These are phyloP conservation scores for Phytophthora capsici DNA, from an alignment of 352 stramenopile genomes.

Conservation along the genomic window DNA sequence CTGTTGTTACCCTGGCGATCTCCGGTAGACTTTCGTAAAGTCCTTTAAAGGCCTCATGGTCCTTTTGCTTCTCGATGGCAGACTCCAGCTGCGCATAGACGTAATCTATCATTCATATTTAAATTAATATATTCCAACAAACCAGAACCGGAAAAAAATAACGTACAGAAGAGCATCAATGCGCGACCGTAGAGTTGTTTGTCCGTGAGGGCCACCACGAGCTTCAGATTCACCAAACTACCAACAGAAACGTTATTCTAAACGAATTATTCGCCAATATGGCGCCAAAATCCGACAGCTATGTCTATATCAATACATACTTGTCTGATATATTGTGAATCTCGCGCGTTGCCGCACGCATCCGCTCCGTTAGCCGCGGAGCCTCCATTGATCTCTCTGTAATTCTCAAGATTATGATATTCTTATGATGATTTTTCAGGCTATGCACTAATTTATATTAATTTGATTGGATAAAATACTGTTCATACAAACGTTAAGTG, in stretches of 20 bases:
- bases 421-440: not conserved
- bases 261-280: not conserved
- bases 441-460: not conserved
- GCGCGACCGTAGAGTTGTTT: constrained; percentile 69
- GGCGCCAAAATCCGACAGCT: not conserved
- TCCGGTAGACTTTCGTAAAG: constrained; percentile 50
- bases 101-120: constrained; percentile 60
- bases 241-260: not conserved
- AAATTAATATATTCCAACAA: too few species aligned
- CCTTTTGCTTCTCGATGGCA: constrained; percentile 52
- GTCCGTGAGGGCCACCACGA: constrained; percentile 70
- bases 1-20: constrained; percentile 48
- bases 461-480: constrained; percentile 22
- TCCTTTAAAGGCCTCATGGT: constrained; percentile 47
- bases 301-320: constrained; percentile 35
- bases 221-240: constrained; percentile 75
- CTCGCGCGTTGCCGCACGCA: constrained; percentile 54
- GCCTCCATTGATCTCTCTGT: constrained; percentile 13
- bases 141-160: too few species aligned
- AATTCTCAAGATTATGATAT: not conserved
- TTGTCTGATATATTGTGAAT: constrained; percentile 65
- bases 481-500: constrained; percentile 3
- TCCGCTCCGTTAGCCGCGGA: constrained; percentile 50
- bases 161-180: constrained; percentile 77
- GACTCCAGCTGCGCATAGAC: constrained; percentile 69